phyloP scores from a whole-genome alignment of 1,284 basidiomycete species.

The Farysia itapuensis region DNA sequence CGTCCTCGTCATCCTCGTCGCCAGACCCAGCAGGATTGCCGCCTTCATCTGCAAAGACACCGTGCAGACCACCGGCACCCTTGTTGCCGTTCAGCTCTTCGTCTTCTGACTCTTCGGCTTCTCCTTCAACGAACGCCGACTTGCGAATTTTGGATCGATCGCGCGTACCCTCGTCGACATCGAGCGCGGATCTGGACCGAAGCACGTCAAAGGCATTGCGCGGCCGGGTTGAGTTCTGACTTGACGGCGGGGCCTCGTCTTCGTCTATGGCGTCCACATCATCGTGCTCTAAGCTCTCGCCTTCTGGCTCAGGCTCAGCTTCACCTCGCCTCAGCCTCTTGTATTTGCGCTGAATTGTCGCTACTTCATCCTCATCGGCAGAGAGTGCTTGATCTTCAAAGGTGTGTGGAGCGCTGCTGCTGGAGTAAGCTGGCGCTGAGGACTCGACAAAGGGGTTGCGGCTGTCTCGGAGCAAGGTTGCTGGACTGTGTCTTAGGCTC shows the following conservation, averaged over 20 bases:
- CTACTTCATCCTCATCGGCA: conserved; percentile 3
- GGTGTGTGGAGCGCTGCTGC: neutral
- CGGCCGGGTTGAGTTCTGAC: conserved; percentile 16
- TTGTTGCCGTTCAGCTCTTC: conserved; percentile 38
- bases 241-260: conserved; percentile 10
- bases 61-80: conserved; percentile 45
- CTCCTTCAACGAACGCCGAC: conserved; percentile 50
- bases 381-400: neutral
- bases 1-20: conserved; percentile 44
- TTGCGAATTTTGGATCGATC: conserved; percentile 32
- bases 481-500: neutral
- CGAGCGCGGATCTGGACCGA: conserved; percentile 1
- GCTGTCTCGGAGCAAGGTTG: neutral
- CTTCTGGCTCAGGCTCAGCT: neutral
- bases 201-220: conserved; percentile 25
- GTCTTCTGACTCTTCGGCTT: conserved; percentile 58
- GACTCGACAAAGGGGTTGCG: neutral
- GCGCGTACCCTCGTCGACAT: neutral
- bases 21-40: conserved; percentile 9
- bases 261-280: conserved; percentile 4
- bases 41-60: conserved; percentile 45
- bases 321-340: conserved; percentile 27
- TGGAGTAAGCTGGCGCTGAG: neutral
- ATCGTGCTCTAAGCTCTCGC: neutral
- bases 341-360: conserved; percentile 8